phyloP scores from a whole-genome alignment of 345 rosid genomes.

The Eucalyptus victrix region DNA sequence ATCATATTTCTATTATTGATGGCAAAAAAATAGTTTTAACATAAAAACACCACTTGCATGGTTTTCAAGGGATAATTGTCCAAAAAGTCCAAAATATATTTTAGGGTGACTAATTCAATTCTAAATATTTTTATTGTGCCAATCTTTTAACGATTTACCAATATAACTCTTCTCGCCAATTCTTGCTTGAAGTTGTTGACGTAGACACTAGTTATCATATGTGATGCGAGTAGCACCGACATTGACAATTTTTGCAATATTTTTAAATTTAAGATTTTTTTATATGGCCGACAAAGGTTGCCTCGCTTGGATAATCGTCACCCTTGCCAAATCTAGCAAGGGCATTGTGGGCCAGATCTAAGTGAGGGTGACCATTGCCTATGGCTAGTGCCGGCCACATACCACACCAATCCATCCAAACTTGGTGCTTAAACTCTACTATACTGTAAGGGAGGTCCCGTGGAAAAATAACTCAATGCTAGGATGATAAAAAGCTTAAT shows the following conservation, averaged over 20 bases:
- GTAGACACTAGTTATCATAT: background rate
- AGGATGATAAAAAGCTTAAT: background rate
- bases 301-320: background rate
- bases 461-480: background rate
- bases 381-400: background rate
- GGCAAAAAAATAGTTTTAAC: background rate
- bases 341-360: background rate
- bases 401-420: background rate
- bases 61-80: background rate
- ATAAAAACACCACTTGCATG: background rate
- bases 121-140: background rate
- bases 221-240: no score
- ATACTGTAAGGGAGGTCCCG: background rate
- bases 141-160: background rate
- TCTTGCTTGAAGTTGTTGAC: background rate
- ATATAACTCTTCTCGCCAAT: background rate
- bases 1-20: background rate
- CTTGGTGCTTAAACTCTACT: background rate
- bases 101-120: background rate
- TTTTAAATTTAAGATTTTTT: background rate
- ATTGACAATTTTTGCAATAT: background rate
- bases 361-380: background rate
- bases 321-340: background rate
- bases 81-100: background rate
- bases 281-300: background rate